Base-by-base conservation (phyloP, 2,329 filamentous ascomycete species). In the Cladosporium sp. region DNA sequence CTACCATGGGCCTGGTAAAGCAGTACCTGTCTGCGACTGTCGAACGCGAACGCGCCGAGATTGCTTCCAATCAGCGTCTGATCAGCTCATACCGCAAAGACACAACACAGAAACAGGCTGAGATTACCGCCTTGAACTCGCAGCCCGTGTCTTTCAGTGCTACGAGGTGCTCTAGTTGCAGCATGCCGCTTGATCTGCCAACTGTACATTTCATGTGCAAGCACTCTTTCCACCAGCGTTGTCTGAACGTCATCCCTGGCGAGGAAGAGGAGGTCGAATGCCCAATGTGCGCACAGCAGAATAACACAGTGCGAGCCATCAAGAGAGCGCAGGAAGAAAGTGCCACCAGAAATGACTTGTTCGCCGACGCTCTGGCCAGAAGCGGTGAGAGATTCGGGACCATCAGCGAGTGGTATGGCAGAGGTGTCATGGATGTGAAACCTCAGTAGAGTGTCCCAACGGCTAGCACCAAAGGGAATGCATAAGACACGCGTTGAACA, bases 1-100 rank as follows among this genome's bases (percentile, higher is more conserved):
- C 95, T 0, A 97, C 92, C 0, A 97, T 99, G 90, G 94, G 93
- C 52, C 92, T 97, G 83, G 88, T 99, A 62, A 97, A 97, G 75
- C 86, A 87, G 5, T 99, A 99, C 74, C 85, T 99, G 2, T 85
- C 89, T 63, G 86, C 89, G 51, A 96, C 92, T 8, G 96, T 99
- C 63, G 87, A 90, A 65, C 86, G 90, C 52, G 94, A 99, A 75
- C 84, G 91, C 25, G 87, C 86, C 60, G 92, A 97, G 68, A 97
- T 99, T 60, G 85, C 82, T 14, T 73, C 81, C 37, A 97, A 97
- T 72, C 84, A 89, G 52, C 85, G 87, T 39, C 84, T 93, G 43
- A 96, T 96, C 66, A 82, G 84, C 34, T 91, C 89, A 2, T 96
- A 97, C 73, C 88, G 90, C 30, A 79, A 82, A 6, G 93, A 97